Evolutionary conservation across 192 early-diverging fungal species (phyloP).

Genomic region (Coemansia sp.): DNA sequence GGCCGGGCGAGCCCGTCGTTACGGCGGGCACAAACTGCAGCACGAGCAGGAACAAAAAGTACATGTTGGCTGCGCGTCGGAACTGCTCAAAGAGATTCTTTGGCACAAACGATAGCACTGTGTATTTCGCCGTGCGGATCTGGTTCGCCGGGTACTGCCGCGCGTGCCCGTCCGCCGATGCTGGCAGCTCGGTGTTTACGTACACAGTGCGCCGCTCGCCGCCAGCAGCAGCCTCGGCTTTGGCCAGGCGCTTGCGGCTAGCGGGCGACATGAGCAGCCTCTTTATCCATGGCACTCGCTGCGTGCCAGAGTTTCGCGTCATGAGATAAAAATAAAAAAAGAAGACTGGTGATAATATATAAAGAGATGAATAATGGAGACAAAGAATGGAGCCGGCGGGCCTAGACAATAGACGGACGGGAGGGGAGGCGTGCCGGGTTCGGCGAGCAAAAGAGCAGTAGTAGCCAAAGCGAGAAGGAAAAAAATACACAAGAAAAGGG

Average conservation of each 20-base stretch:
- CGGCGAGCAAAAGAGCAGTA: not conserved
- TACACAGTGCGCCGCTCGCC: slow-evolving; percentile 57
- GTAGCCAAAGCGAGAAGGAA: not conserved
- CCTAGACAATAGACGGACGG: too few relatives aligned
- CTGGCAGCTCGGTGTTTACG: slow-evolving; percentile 66
- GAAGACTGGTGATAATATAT: not conserved
- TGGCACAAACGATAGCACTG: slow-evolving; percentile 85
- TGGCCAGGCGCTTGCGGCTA: slow-evolving; percentile 8
- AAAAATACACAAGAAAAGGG: not conserved
- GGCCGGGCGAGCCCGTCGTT: slow-evolving; percentile 64
- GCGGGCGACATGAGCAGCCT: slow-evolving; percentile 21
- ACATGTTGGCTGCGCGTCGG: slow-evolving; percentile 92
- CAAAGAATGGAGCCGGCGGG: not conserved
- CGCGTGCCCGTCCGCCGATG: slow-evolving; percentile 55
- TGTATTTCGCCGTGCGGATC: slow-evolving; percentile 92
- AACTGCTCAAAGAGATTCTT: slow-evolving; percentile 99
- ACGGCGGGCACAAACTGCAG: slow-evolving; percentile 81
- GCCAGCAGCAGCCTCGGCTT: slow-evolving; percentile 8
- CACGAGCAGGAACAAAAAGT: slow-evolving; percentile 89
- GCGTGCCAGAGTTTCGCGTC: not conserved
- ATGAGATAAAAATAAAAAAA: slow-evolving; percentile 5
- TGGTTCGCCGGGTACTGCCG: slow-evolving; percentile 67
- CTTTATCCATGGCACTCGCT: slow-evolving; percentile 13
- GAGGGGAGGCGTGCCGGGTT: too few relatives aligned
- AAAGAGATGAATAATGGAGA: not conserved